phyloP scores from a whole-genome alignment of 1,139 yeast genomes.

The Suhomyces chickasaworum region DNA sequence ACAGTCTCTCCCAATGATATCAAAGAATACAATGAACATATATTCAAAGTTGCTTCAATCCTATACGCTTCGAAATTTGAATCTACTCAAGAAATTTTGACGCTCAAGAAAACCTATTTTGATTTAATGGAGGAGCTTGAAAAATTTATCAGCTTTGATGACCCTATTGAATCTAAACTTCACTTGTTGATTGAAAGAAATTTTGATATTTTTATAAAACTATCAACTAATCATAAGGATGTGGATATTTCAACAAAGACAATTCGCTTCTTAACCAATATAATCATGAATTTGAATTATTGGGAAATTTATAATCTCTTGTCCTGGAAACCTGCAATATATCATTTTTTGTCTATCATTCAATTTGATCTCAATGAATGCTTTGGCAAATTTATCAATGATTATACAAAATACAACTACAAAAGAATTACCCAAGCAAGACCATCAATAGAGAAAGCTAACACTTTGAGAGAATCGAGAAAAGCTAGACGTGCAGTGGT shows the following conservation, averaged over 20 bases:
- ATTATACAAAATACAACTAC: slow-evolving; percentile 35
- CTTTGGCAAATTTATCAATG: slow-evolving; percentile 37
- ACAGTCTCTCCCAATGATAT: slow-evolving; percentile 33
- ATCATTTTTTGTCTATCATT: slow-evolving; percentile 42
- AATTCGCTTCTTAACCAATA: slow-evolving; percentile 42
- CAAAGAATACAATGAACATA: slow-evolving; percentile 44
- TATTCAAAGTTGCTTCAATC: slow-evolving; percentile 34
- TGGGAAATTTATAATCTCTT: slow-evolving; percentile 50
- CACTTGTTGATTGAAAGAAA: slow-evolving; percentile 41
- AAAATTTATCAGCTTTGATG: slow-evolving; percentile 25
- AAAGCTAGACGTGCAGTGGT: slow-evolving; percentile 14
- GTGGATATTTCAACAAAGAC: slow-evolving; percentile 38
- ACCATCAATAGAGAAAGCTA: slow-evolving; percentile 14
- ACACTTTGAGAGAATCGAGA: slow-evolving; percentile 17
- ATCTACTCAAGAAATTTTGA: slow-evolving; percentile 17
- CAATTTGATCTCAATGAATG: slow-evolving; percentile 46
- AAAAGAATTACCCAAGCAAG: slow-evolving; percentile 21
- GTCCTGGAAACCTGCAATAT: slow-evolving; percentile 48
- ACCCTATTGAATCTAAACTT: slow-evolving; percentile 37
- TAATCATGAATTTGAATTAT: slow-evolving; percentile 44
- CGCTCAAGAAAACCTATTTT: slow-evolving; percentile 29
- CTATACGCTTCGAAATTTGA: slow-evolving; percentile 26
- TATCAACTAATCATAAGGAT: slow-evolving; percentile 34
- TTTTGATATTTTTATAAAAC: slow-evolving; percentile 41
- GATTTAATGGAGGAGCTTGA: slow-evolving; percentile 31